Evolutionary conservation across 805 yeast genomes (phyloP).

Genomic region (Jamesozyma jinghongensis): DNA sequence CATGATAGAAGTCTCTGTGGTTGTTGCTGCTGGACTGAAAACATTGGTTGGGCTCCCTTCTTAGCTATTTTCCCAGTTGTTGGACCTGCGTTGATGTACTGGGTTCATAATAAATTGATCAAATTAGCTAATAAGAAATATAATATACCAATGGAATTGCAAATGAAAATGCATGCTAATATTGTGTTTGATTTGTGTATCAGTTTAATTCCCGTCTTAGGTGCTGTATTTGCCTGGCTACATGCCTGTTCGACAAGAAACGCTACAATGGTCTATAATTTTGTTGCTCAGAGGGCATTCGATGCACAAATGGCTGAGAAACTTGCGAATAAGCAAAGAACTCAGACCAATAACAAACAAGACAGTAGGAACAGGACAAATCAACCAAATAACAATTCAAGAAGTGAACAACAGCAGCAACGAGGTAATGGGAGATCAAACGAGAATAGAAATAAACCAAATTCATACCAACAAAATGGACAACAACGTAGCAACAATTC

Average conservation of each 20-base stretch:
- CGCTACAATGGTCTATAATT: slow-evolving; percentile 65
- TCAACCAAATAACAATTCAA: too few relatives aligned
- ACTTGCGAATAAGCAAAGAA: background rate
- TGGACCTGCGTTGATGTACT: slow-evolving; percentile 81
- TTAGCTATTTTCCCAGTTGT: slow-evolving; percentile 64
- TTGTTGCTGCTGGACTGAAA: slow-evolving; percentile 52
- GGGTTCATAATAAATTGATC: slow-evolving; percentile 61
- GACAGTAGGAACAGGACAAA: background rate
- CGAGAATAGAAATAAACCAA: too few relatives aligned
- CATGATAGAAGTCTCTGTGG: slow-evolving; percentile 82
- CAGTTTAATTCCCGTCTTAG: slow-evolving; percentile 72
- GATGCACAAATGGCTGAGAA: slow-evolving; percentile 5
- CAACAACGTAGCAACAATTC: background rate
- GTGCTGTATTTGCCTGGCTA: slow-evolving; percentile 70
- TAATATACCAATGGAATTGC: slow-evolving; percentile 46
- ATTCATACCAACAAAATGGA: background rate
- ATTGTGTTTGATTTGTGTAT: slow-evolving; percentile 65
- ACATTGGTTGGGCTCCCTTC: slow-evolving; percentile 71
- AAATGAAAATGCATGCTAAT: slow-evolving; percentile 67
- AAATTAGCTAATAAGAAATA: slow-evolving; percentile 47
- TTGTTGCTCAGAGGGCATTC: slow-evolving; percentile 18
- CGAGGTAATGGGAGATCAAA: too few relatives aligned
- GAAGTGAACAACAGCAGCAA: too few relatives aligned
- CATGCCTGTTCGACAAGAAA: slow-evolving; percentile 83
- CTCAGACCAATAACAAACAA: too few relatives aligned